These are phyloP conservation scores for Handroanthus guayacan DNA, from an alignment of 257 asterid species.

Conservation along the genomic window DNA sequence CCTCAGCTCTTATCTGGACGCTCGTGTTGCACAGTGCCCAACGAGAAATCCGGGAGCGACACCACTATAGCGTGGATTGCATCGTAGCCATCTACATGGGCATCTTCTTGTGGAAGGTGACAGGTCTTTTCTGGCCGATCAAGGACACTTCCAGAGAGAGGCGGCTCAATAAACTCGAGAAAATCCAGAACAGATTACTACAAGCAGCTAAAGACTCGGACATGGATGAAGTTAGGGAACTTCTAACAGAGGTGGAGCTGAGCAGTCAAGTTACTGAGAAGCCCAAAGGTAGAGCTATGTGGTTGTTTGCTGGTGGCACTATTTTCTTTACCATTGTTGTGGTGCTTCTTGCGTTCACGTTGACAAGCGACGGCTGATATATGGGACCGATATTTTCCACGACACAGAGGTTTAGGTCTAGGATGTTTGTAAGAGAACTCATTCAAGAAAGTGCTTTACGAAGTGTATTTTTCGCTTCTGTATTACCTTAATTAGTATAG, in stretches of 20 bases:
- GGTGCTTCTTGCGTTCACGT: constrained; percentile 68
- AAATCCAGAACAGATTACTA: constrained; percentile 60
- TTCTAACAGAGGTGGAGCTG: constrained; percentile 68
- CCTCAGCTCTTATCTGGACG: constrained; percentile 80
- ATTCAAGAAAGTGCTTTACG: neutral
- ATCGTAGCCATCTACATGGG: constrained; percentile 94
- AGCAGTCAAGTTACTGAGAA: constrained; percentile 50
- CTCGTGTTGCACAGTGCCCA: constrained; percentile 93
- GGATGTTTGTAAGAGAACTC: neutral
- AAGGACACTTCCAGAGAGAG: constrained; percentile 50
- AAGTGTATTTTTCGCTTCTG: neutral
- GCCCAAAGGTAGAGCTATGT: constrained; percentile 54
- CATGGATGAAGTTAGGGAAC: constrained; percentile 69
- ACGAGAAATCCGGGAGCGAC: constrained; percentile 93
- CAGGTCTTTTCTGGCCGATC: constrained; percentile 77
- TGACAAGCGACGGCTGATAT: constrained; percentile 81
- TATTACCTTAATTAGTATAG: neutral
- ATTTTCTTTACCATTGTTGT: constrained; percentile 63
- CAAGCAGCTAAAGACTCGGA: constrained; percentile 94
- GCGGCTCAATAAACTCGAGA: constrained; percentile 68
- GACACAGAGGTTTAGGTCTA: neutral
- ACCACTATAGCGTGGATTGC: constrained; percentile 93
- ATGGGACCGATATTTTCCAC: neutral
- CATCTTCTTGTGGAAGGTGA: constrained; percentile 85
- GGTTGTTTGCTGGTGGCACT: constrained; percentile 83